Base-by-base conservation (phyloP, 352 stramenopile species). In the Globisporangium lucens region DNA sequence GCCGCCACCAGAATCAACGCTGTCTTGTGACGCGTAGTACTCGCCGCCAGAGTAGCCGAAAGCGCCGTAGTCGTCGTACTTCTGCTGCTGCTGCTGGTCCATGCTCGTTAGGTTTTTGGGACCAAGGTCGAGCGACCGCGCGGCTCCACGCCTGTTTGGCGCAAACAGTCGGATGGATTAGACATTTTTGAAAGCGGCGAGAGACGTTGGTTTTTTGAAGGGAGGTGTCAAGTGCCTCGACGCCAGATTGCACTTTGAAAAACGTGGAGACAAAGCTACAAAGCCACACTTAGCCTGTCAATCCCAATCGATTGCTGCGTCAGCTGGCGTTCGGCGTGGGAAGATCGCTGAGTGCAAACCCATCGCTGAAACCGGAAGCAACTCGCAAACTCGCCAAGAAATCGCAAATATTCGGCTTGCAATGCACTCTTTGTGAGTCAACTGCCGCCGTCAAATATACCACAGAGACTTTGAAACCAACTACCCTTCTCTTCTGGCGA, bases 1-100 rank as follows among this genome's bases (percentile, higher is more conserved):
- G 36, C 36, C 36, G 3, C 43, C 15, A 49, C 17, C 43, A 9
- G 17, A 7, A 5, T 49, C 43, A 6, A 49, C 43, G 22, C 4
- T 22, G 15, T 49, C 43, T n/a, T 49, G 10, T n/a, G 38, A 17
- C 56, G 65, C 65, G 70, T 74, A 66, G 36, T 65, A 17, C 17
- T 57, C 20, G 7, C 27, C 15, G 29, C 33, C 15, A 27, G 43
- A 24, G 60, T 4, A 43, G 60, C 24, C n/a, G 35, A 13, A 36
- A 8, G 53, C 36, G 35, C n/a, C 22, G 36, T 53, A 36, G 30
- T 33, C 27, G 4, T n/a, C n/a, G n/a, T n/a, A n/a, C n/a, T n/a
- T n/a, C n/a, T 24, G 41, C 24, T 57, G 12, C 52, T 57, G 52
- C 53, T 59, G 53, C 52, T 58, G 52, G 15, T 59, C 29, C 53